A percentile compares a stretch with the other conserved stretches of the same genome.
Conservation (phyloP, 495 filamentous ascomycete species). For the Neurospora africana region DNA sequence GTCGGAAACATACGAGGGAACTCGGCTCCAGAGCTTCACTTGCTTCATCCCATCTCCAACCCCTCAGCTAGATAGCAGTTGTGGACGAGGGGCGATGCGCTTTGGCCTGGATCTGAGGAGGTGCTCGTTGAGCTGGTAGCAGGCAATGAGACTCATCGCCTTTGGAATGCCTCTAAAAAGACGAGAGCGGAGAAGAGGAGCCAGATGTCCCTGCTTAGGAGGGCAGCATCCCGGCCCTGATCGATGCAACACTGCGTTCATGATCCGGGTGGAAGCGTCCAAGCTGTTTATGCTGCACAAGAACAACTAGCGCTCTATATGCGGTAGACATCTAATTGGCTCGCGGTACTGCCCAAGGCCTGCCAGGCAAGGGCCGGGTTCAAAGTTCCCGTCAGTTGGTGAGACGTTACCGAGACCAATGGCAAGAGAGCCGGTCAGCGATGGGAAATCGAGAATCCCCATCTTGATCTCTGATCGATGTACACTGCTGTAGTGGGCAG, state of each 20-base stretch:
- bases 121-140: not conserved
- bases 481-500: not conserved
- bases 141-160: not conserved
- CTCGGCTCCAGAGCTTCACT: not conserved
- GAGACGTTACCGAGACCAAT: not conserved
- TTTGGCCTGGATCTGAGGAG: not conserved
- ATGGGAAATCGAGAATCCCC: not conserved
- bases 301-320: no score
- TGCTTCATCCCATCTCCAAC: not conserved
- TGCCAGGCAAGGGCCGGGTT: not conserved
- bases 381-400: not conserved
- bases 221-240: not conserved
- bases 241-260: not conserved
- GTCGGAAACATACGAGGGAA: not conserved
- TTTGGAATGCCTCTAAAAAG: not conserved
- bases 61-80: not conserved
- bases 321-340: not conserved
- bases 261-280: not conserved
- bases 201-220: not conserved
- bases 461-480: not conserved
- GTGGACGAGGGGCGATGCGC: not conserved
- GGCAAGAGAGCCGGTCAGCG: not conserved
- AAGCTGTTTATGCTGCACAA: not conserved
- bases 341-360: not conserved
- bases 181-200: not conserved